Base-by-base conservation (phyloP, 148 eudicot species). In the Nyssa sinensis region DNA sequence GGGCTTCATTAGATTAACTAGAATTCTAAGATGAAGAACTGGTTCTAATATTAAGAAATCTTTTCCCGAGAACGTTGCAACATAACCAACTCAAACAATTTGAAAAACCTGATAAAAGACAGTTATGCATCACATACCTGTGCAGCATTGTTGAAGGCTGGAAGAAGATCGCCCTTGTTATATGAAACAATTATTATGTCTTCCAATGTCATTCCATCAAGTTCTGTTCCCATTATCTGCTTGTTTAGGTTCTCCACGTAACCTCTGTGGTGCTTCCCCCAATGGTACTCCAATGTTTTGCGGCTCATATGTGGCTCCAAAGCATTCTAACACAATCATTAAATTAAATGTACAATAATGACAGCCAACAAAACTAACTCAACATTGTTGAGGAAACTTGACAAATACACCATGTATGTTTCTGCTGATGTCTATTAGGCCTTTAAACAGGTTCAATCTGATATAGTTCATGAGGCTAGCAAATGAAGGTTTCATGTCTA, bases 71-170 rank as follows among this genome's bases (percentile, higher is more conserved):
- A 37, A 37, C 44, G 9, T 3, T 37, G 44, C 9, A 37, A 55
- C 6, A 55, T 35, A 10, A 39, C 29, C 25, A 66, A 75, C 5
- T 0, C 0, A 0, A 35, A 62, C 11, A 29, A 34, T 64, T 41
- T 23, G 62, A 49, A 64, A 74, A 74, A 24, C 32, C 70, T 31
- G 53, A 65, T 3, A 25, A 58, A 19, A 41, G 27, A 49, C 16
- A 39, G 39, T 12, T 19, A 3, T 25, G 28, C 12, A 30, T 13
- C 39, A n/a, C 71, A 44, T 77, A 90, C 98, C 92, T 95, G 99
- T 29, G 98, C 99, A 69, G 98, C 99, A 86, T 90, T 95, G 75
- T 95, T 89, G 73, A 95, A 95, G 28, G 93, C 69, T n/a, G 99
- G 94, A 75, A 88, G 94, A 27, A 88, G 67, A 72, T 92, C 87